Evolutionary conservation across 2,329 filamentous ascomycete species (phyloP).

Genomic region (Colletotrichum abscissum): DNA sequence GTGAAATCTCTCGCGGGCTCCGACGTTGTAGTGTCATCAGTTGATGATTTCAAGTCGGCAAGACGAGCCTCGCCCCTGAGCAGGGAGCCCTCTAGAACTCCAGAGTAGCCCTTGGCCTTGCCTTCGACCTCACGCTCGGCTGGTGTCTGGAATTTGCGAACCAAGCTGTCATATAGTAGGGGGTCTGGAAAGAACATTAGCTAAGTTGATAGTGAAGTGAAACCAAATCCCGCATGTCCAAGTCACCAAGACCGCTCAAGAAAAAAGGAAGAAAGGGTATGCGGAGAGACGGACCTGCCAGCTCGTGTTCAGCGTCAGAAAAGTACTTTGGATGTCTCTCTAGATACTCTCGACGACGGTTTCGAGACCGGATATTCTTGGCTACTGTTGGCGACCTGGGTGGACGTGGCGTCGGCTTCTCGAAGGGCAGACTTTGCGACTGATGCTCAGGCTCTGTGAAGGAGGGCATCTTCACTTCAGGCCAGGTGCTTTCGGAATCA

Average conservation of each 20-base stretch:
- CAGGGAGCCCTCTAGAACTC: slow-evolving; percentile 81
- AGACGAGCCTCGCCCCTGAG: slow-evolving; percentile 82
- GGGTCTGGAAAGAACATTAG: slow-evolving; percentile 64
- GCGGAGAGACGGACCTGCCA: slow-evolving; percentile 56
- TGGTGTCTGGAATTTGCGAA: slow-evolving; percentile 80
- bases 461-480: slow-evolving; percentile 3
- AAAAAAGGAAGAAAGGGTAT: neutral
- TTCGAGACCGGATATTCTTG: slow-evolving; percentile 71
- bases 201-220: neutral
- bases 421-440: slow-evolving; percentile 17
- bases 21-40: neutral
- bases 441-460: neutral
- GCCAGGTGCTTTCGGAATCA: neutral
- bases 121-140: slow-evolving; percentile 80
- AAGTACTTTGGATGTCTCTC: slow-evolving; percentile 80
- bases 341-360: slow-evolving; percentile 82
- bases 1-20: neutral
- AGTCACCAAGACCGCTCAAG: neutral
- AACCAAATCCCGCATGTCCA: neutral
- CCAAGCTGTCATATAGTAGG: slow-evolving; percentile 82
- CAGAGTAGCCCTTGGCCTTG: slow-evolving; percentile 80
- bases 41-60: slow-evolving; percentile 54
- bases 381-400: slow-evolving; percentile 53
- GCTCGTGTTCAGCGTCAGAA: slow-evolving; percentile 63
- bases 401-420: slow-evolving; percentile 57